These are phyloP conservation scores for Sarcomyxa edulis DNA, from an alignment of 768 basidiomycete genomes.

Conservation along the genomic window DNA sequence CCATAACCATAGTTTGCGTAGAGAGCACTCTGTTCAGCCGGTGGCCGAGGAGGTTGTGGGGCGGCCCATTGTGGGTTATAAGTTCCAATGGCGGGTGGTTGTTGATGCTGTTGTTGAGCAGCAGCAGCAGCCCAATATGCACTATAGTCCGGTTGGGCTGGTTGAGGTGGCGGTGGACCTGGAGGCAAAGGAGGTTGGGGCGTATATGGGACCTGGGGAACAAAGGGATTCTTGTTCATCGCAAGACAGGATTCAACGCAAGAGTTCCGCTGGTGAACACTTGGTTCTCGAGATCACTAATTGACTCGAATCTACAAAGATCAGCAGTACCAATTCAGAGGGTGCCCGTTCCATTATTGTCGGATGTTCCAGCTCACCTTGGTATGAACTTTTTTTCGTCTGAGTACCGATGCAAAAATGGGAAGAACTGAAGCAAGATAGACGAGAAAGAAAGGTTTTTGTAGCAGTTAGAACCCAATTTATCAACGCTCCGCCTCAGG, in stretches of 20 bases:
- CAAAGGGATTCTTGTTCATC: conserved; percentile 87
- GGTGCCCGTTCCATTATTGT: no score
- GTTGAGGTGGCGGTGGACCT: conserved; percentile 71
- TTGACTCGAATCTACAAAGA: no score
- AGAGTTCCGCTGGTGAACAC: no score
- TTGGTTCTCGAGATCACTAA: no score
- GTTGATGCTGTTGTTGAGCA: conserved; percentile 40
- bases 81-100: conserved; percentile 41
- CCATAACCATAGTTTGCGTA: conserved; percentile 94
- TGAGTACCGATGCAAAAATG: neutral
- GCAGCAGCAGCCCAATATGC: conserved; percentile 71
- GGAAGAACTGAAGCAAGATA: neutral
- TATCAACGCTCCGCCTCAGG: no score
- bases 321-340: no score
- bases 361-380: no score
- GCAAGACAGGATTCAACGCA: no score
- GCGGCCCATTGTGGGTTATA: conserved; percentile 67
- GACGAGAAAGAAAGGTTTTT: neutral
- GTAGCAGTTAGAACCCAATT: neutral
- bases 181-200: conserved; percentile 76
- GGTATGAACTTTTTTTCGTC: no score
- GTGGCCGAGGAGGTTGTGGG: conserved; percentile 59
- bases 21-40: conserved; percentile 76
- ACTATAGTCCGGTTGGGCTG: conserved; percentile 66
- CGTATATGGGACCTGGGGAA: conserved; percentile 61